phyloP scores from a whole-genome alignment of 1,284 basidiomycete genomes.

The Heterobasidion parviporum region DNA sequence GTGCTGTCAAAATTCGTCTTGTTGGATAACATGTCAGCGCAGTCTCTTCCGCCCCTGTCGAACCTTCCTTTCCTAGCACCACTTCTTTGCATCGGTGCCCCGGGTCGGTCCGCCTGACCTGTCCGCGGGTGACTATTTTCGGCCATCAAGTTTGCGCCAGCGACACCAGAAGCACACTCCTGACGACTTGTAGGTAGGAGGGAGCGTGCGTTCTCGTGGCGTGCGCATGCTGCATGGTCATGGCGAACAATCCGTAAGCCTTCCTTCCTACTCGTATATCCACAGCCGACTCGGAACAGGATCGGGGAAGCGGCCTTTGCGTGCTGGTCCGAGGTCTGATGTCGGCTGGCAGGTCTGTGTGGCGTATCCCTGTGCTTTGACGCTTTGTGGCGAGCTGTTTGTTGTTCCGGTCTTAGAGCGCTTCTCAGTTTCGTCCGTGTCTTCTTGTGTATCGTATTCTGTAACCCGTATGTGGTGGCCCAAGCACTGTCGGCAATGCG shows the following conservation, averaged over 20 bases:
- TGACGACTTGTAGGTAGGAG: background rate
- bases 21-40: conserved; percentile 10
- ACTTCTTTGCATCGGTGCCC: background rate
- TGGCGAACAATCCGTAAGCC: background rate
- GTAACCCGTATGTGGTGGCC: too few species aligned
- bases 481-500: too few species aligned
- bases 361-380: background rate
- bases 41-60: too few species aligned
- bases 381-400: background rate
- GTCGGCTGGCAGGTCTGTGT: background rate
- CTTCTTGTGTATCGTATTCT: background rate
- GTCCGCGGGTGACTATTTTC: background rate
- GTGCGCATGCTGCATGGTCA: background rate
- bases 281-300: background rate
- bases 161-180: background rate
- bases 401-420: background rate
- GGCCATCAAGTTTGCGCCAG: background rate
- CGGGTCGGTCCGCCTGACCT: background rate
- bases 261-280: background rate
- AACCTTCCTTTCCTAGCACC: background rate
- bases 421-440: background rate
- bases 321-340: background rate
- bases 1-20: conserved; percentile 20
- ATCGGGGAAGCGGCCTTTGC: background rate
- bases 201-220: background rate